phyloP scores from a whole-genome alignment of 306 rosid genomes.

The Malus orientalis region DNA sequence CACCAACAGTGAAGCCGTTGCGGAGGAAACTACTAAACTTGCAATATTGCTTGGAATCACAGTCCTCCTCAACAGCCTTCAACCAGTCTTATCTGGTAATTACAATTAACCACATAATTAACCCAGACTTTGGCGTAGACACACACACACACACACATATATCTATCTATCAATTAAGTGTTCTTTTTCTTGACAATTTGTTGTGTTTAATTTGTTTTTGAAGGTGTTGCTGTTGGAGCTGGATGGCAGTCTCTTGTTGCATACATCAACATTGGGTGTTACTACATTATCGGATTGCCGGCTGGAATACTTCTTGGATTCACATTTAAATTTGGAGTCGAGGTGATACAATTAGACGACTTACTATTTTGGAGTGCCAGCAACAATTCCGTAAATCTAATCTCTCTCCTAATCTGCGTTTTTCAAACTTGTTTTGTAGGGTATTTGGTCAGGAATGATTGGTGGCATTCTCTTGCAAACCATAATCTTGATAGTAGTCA shows the following conservation, averaged over 20 bases:
- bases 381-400: background rate
- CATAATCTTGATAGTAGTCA: slow-evolving; percentile 42
- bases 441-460: slow-evolving; percentile 79
- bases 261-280: slow-evolving; percentile 73
- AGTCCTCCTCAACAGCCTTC: slow-evolving; percentile 64
- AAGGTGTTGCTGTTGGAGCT: slow-evolving; percentile 89
- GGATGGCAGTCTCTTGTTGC: slow-evolving; percentile 83
- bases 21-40: slow-evolving; percentile 59
- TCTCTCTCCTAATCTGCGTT: background rate
- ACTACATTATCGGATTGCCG: slow-evolving; percentile 63
- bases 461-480: slow-evolving; percentile 70
- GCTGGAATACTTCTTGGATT: slow-evolving; percentile 71
- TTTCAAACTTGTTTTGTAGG: slow-evolving; percentile 23
- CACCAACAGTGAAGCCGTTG: slow-evolving; percentile 54
- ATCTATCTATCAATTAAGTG: background rate
- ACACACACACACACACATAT: background rate
- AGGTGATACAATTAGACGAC: slow-evolving; percentile 25
- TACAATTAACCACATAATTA: background rate
- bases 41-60: slow-evolving; percentile 51
- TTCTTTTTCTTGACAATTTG: background rate
- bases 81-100: slow-evolving; percentile 68
- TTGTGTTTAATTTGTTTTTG: background rate
- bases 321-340: slow-evolving; percentile 41
- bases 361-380: background rate
- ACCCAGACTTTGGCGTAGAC: background rate